phyloP scores from a whole-genome alignment of 1,284 basidiomycete species.

The Papiliotrema laurentii region DNA sequence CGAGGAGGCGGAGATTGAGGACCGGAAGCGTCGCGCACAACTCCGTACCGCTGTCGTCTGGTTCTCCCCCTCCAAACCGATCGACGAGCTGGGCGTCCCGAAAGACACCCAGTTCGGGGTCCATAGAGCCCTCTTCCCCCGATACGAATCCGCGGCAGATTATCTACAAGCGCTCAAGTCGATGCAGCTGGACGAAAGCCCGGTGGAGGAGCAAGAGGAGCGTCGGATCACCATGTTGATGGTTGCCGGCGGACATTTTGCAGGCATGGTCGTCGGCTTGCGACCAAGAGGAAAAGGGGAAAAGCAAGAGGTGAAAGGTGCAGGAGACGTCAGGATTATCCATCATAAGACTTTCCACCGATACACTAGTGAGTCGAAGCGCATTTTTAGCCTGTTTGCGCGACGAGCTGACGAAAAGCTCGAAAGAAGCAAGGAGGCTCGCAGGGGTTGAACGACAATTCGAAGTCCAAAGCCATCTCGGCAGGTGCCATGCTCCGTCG shows the following conservation, averaged over 20 bases:
- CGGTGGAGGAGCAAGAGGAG: slow-evolving; percentile 54
- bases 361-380: slow-evolving; percentile 73
- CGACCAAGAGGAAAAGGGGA: slow-evolving; percentile 54
- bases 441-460: slow-evolving; percentile 86
- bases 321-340: slow-evolving; percentile 69
- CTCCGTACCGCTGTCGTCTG: slow-evolving; percentile 76
- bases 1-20: slow-evolving; percentile 44
- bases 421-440: slow-evolving; percentile 96
- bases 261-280: slow-evolving; percentile 72
- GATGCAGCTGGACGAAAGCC: slow-evolving; percentile 61
- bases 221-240: slow-evolving; percentile 90
- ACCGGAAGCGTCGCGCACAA: slow-evolving; percentile 43
- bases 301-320: slow-evolving; percentile 52
- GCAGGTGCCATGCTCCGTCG: slow-evolving; percentile 91
- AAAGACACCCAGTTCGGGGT: slow-evolving; percentile 78
- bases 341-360: slow-evolving; percentile 96
- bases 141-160: slow-evolving; percentile 47
- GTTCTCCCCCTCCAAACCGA: slow-evolving; percentile 65
- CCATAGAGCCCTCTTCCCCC: slow-evolving; percentile 70
- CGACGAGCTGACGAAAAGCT: slow-evolving; percentile 54
- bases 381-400: neutral
- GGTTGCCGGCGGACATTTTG: slow-evolving; percentile 96
- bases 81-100: slow-evolving; percentile 43
- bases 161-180: slow-evolving; percentile 54
- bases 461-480: slow-evolving; percentile 87